Evolutionary conservation across 2,329 filamentous ascomycete species (phyloP).

Genomic region (Seiridium unicorne): DNA sequence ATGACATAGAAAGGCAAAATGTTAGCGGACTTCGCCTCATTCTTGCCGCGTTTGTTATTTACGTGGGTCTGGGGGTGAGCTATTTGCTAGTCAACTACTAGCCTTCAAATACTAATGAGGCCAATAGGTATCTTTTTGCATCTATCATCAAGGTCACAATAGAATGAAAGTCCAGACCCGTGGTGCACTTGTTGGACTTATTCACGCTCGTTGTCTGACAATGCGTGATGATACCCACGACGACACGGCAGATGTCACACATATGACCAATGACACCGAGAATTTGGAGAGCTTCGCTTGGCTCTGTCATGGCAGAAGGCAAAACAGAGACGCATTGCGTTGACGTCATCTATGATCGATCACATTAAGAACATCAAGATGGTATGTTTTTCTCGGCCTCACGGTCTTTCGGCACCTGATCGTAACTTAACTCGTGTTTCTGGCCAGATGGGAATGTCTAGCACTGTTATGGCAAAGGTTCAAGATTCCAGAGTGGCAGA

Average conservation of each 20-base stretch:
- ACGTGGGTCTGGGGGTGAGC: conserved; percentile 35
- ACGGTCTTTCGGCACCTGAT: too few species aligned
- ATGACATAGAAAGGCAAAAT: background rate
- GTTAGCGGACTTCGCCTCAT: conserved; percentile 28
- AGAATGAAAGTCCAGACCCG: background rate
- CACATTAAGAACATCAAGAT: conserved; percentile 8
- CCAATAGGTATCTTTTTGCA: background rate
- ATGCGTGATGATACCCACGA: conserved; percentile 4
- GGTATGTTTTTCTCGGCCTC: background rate
- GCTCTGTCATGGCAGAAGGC: conserved; percentile 1
- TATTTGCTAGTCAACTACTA: background rate
- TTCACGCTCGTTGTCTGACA: conserved; percentile 4
- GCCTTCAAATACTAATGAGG: background rate
- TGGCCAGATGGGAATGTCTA: conserved; percentile 1
- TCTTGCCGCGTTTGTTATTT: conserved; percentile 29
- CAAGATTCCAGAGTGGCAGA: background rate
- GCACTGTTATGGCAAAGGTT: conserved; percentile 1
- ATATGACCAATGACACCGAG: conserved; percentile 6
- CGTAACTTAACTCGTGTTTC: background rate
- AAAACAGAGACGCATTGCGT: background rate
- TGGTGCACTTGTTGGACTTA: conserved; percentile 2
- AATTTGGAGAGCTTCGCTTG: background rate
- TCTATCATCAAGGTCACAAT: background rate
- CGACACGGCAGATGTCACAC: conserved; percentile 6
- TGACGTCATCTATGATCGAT: conserved; percentile 5